Evolutionary conservation across 768 basidiomycete species (phyloP).

Genomic region (Nidularia pulvinata): DNA sequence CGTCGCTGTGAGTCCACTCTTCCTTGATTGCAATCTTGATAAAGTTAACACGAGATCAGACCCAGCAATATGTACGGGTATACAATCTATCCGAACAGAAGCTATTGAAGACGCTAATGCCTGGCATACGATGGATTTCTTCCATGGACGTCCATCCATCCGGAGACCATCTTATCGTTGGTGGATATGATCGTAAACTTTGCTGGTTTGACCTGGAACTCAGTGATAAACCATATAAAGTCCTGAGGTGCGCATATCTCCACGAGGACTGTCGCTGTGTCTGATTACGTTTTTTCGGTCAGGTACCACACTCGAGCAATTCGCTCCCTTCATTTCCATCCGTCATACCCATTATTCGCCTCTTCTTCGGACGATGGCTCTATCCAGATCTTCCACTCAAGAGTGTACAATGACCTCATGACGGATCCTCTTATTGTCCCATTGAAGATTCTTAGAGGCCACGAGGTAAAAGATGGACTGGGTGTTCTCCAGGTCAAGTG

Average conservation of each 20-base stretch:
- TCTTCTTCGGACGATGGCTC: slow-evolving; percentile 97
- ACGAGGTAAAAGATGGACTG: slow-evolving; percentile 79
- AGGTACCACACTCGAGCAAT: slow-evolving; percentile 96
- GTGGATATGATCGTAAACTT: slow-evolving; percentile 95
- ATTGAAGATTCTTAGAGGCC: slow-evolving; percentile 94
- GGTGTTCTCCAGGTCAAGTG: slow-evolving; percentile 92
- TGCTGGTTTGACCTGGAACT: slow-evolving; percentile 99
- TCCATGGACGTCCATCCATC: slow-evolving; percentile 96
- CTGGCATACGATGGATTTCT: slow-evolving; percentile 98
- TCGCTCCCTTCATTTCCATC: slow-evolving; percentile 92
- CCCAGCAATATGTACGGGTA: slow-evolving; percentile 93
- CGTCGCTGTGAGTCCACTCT: slow-evolving; percentile 73
- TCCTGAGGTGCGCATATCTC: slow-evolving; percentile 66
- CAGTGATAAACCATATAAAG: slow-evolving; percentile 95
- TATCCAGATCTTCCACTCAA: slow-evolving; percentile 95
- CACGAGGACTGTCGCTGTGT: not conserved
- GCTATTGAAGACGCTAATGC: slow-evolving; percentile 88
- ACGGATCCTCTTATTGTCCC: slow-evolving; percentile 98
- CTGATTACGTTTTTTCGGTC: slow-evolving; percentile 7
- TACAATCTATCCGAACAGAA: slow-evolving; percentile 96
- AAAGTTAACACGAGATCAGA: slow-evolving; percentile 41
- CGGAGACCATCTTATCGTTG: slow-evolving; percentile 96
- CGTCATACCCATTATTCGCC: slow-evolving; percentile 93
- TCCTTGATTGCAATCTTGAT: slow-evolving; percentile 3
- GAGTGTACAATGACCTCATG: slow-evolving; percentile 94